phyloP scores from a whole-genome alignment of 2,329 filamentous ascomycete species.

The Ambrosiella cleistominuta region DNA sequence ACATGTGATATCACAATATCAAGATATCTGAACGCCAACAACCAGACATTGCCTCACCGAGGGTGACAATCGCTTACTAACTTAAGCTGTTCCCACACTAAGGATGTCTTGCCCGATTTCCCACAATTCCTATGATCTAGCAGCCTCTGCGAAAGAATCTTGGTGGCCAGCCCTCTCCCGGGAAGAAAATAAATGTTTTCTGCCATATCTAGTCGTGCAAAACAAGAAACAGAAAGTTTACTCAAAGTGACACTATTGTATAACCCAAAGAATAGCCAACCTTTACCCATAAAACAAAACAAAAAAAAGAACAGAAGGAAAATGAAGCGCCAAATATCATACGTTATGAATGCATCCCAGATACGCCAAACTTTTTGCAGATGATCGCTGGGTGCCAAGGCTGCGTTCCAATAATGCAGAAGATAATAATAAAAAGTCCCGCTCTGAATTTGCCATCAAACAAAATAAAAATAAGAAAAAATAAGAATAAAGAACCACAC shows the following conservation, averaged over 20 bases:
- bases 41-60: too few relatives aligned
- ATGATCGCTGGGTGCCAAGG: too few relatives aligned
- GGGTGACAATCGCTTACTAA: not conserved
- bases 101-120: not conserved
- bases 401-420: too few relatives aligned
- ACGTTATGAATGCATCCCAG: too few relatives aligned
- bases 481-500: constrained; percentile 1
- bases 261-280: not conserved
- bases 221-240: not conserved
- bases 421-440: too few relatives aligned
- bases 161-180: not conserved
- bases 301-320: too few relatives aligned
- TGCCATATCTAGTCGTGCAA: not conserved
- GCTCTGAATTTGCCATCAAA: not conserved
- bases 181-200: constrained; percentile 1
- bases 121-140: not conserved
- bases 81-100: not conserved
- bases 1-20: too few relatives aligned
- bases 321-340: too few relatives aligned
- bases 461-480: constrained; percentile 6
- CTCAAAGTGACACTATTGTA: too few relatives aligned
- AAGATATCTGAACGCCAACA: too few relatives aligned
- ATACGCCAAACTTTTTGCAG: too few relatives aligned
- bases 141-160: not conserved
- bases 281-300: too few relatives aligned